Base-by-base conservation (phyloP, 208 protist species). In the Wallacemonas rigidus region DNA sequence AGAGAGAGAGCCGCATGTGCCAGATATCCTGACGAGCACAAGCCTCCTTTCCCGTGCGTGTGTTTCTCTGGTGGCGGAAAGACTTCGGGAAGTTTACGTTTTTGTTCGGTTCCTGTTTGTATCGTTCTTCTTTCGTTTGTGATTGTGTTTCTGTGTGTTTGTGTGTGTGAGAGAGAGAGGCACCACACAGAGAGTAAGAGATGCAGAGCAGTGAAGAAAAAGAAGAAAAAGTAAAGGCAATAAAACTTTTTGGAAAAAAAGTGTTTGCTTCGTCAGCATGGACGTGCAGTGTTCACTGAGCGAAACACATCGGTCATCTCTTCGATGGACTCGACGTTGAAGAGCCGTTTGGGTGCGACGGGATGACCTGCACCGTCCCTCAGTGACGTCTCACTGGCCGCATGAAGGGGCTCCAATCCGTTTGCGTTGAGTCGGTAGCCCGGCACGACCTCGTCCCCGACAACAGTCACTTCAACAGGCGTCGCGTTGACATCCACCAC, bases 401-500 rank as follows among this genome's bases (percentile, higher is more conserved):
- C 60, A 48, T 15, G 17, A 5, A 50, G 14, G 41, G 60, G 60
- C 43, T 65, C 60, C 60, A 65, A 41, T 4, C 60, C 60, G 43
- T 36, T 8, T 14, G 60, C 15, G 1, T 15, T 17, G 26, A 65
- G 60, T 9, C 60, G 60, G 15, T 65, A 65, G 11, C 60, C 60
- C 17, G 60, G 60, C 12, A 65, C 60, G 14, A 65, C 38, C 41
- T 72, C 68, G 1, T 63, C 55, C 7, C 39, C 54, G 38, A 38
- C 17, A 0, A 67, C n/a, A 3, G 2, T 43, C 43, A 90, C 83
- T 48, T 87, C 82, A 1, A 93, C 82, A 4, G 91, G 91, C 2
- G 83, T 71, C 15, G 85, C 81, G 64, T 95, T 95, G 38, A 93
- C 88, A 68, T 94, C 85, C 26, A 93, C 82, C n/a, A 86, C 69